Evolutionary conservation across 306 rosid genomes (phyloP).

Genomic region (Medicago arabica): DNA sequence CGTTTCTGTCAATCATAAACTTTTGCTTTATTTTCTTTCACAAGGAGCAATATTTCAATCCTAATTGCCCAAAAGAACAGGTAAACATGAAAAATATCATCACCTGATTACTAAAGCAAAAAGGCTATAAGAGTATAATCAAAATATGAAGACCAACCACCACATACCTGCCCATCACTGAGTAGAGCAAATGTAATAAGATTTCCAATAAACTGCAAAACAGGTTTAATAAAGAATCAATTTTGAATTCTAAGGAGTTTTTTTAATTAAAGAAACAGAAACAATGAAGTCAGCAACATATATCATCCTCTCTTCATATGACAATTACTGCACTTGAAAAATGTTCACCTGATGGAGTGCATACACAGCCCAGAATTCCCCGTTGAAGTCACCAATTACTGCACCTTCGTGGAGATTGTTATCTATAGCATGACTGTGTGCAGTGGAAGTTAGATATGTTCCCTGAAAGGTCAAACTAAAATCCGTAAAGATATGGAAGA

Average conservation of each 20-base stretch:
- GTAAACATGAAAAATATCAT: slow-evolving; percentile 21
- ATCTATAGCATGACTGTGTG: slow-evolving; percentile 77
- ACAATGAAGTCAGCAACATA: not conserved
- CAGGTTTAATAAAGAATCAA: not conserved
- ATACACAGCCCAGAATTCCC: slow-evolving; percentile 88
- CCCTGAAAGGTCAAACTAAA: slow-evolving; percentile 65
- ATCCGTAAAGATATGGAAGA: slow-evolving; percentile 30
- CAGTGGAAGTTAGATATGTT: slow-evolving; percentile 86
- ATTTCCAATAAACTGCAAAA: slow-evolving; percentile 90
- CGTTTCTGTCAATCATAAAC: slow-evolving; percentile 14
- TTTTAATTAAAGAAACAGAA: slow-evolving; percentile 27
- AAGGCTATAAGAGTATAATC: slow-evolving; percentile 1
- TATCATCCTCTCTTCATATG: no score
- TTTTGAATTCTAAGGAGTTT: slow-evolving; percentile 12
- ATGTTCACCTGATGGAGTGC: slow-evolving; percentile 81
- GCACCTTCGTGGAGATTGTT: slow-evolving; percentile 74
- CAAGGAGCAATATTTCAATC: slow-evolving; percentile 19
- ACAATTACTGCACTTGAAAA: not conserved
- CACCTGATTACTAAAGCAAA: slow-evolving; percentile 27
- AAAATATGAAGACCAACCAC: slow-evolving; percentile 36
- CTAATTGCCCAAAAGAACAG: slow-evolving; percentile 4
- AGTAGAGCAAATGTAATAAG: slow-evolving; percentile 77
- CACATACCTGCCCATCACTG: slow-evolving; percentile 66
- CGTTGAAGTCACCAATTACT: slow-evolving; percentile 88
- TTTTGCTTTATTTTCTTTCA: not conserved